These are phyloP conservation scores for Raphanus sativus DNA, from an alignment of 345 rosid species.

Conservation along the genomic window DNA sequence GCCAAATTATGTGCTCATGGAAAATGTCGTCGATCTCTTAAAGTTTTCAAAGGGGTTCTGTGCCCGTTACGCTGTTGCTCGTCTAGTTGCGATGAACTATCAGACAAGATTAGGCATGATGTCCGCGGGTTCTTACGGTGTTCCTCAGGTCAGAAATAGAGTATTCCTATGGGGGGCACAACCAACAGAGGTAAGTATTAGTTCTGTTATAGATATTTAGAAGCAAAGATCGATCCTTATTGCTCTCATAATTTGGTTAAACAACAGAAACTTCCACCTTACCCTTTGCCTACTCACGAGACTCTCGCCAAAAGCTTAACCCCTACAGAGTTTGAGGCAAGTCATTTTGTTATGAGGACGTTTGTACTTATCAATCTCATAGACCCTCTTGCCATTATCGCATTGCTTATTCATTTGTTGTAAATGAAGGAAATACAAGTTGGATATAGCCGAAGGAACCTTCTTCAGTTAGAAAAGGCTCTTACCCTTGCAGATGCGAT, in stretches of 20 bases:
- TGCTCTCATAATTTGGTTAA: conserved; percentile 6
- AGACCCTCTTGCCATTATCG: neutral
- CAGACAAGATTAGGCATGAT: conserved; percentile 51
- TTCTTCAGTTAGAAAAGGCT: conserved; percentile 16
- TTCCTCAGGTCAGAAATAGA: conserved; percentile 45
- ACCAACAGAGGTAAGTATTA: conserved; percentile 39
- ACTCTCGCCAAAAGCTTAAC: conserved; percentile 13
- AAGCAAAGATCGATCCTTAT: neutral
- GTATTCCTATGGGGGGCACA: conserved; percentile 56
- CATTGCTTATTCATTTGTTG: neutral
- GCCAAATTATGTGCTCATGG: conserved; percentile 56
- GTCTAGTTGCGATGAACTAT: conserved; percentile 48
- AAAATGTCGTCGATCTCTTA: conserved; percentile 51
- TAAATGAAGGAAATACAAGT: conserved; percentile 37
- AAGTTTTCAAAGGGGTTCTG: conserved; percentile 43
- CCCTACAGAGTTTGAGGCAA: conserved; percentile 49
- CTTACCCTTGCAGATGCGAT: conserved; percentile 44
- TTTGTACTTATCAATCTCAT: neutral
- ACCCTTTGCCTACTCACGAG: conserved; percentile 55
- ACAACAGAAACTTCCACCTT: conserved; percentile 47
- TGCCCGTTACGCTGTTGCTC: conserved; percentile 47
- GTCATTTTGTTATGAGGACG: neutral
- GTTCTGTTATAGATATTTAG: neutral
- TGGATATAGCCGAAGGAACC: conserved; percentile 25
- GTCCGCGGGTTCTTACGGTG: conserved; percentile 52